Evolutionary conservation across 176 grass and related monocot species (phyloP), one percentile per base, ranked within the genome.

Genomic region (Stipa capillata): DNA sequence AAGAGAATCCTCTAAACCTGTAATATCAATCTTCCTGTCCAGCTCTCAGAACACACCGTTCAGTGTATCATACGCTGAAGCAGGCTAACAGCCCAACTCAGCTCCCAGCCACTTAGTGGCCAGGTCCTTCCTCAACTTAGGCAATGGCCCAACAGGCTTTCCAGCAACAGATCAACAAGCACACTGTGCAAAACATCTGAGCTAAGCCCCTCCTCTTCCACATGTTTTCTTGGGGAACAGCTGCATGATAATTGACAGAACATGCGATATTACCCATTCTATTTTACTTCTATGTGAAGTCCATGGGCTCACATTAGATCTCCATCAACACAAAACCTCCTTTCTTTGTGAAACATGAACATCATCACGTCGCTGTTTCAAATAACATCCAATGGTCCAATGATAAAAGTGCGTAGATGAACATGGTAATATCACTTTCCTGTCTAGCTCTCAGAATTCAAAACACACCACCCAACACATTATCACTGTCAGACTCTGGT

Each of bases 111-210:
- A 24, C 58, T 83, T 71, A 80, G 67, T 65, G 28, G 56, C 54
- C 50, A 89, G 59, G 27, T 72, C 73, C 20, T 56, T 79, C 52
- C 61, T 62, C n/a, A 76, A 85, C 69, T 90, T 82, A 7, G 87
- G 63, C 7, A 85, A 79, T 9, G 82, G 41, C 4, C 65, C 77
- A 59, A 74, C 36, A 36, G 31, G 64, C 39, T 87, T 94, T 63
- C 78, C 21, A 87, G 24, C 60, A 91, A 78, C 15, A 71, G 86
- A 79, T 80, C 87, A 42, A 87, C 86, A 64, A 90, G 27, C 45
- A 78, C 80, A 78, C 39, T 77, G 61, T 74, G 77, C 23, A 77
- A 83, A 32, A 69, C 45, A 76, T 76, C 39, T 21, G 80, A 36
- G 42, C 67, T 54, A 71, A 47, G 14, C 16, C 40, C 36, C 59